phyloP scores from a whole-genome alignment of 306 rosid genomes.

The Malus asiatica region DNA sequence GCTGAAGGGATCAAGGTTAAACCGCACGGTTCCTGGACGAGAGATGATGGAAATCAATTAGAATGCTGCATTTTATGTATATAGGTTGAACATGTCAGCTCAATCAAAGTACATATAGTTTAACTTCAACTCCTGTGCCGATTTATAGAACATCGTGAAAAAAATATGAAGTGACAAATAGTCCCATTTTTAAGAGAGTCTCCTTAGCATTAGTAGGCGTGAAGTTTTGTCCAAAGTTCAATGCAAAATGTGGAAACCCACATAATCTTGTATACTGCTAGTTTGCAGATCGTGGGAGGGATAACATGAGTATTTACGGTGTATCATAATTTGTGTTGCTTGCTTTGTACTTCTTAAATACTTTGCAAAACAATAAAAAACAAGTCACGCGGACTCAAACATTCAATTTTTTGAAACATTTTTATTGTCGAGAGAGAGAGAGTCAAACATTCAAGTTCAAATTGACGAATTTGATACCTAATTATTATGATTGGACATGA shows the following conservation, averaged over 20 bases:
- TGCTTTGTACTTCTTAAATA: not conserved
- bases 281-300: not conserved
- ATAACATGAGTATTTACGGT: not conserved
- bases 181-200: no score
- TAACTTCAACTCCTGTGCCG: no score
- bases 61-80: not conserved
- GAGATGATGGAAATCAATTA: not conserved
- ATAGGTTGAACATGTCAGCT: no score
- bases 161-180: no score
- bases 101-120: not conserved
- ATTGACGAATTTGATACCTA: no score
- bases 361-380: not conserved
- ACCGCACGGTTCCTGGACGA: conserved; percentile 64
- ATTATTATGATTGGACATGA: no score
- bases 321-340: not conserved
- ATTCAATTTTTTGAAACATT: no score
- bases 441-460: no score
- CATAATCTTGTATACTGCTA: not conserved
- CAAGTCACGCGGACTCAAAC: no score
- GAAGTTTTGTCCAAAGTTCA: not conserved
- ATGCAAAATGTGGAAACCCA: not conserved
- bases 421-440: no score
- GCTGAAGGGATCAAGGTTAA: conserved; percentile 76
- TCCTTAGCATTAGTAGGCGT: not conserved
- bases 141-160: no score